These are phyloP conservation scores for Rosa hybrid DNA, from an alignment of 331 rosid genomes.

Conservation along the genomic window DNA sequence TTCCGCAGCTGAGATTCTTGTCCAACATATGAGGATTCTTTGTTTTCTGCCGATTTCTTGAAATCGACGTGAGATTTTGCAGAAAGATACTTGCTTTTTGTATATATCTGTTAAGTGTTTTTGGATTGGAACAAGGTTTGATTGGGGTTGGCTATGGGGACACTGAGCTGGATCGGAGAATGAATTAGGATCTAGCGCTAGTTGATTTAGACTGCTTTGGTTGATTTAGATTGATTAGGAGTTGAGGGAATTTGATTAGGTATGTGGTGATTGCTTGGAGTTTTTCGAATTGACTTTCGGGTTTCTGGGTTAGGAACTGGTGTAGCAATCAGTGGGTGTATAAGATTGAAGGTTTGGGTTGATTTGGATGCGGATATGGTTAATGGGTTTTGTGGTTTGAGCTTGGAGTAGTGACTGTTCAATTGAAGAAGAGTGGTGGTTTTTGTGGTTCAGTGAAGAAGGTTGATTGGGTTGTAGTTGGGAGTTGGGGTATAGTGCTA, in stretches of 20 bases:
- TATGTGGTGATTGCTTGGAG: slow-evolving; percentile 16
- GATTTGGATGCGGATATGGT: slow-evolving; percentile 12
- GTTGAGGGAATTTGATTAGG: slow-evolving; percentile 9
- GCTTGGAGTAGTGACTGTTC: slow-evolving; percentile 26
- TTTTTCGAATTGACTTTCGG: slow-evolving; percentile 24
- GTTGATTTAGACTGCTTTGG: slow-evolving; percentile 17
- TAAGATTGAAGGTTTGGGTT: neutral
- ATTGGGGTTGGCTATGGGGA: no score
- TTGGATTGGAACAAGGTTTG: neutral
- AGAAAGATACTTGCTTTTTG: slow-evolving; percentile 22
- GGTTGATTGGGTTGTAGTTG: slow-evolving; percentile 20
- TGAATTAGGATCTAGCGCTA: slow-evolving; percentile 33
- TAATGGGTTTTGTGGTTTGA: slow-evolving; percentile 10
- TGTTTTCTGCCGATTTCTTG: neutral
- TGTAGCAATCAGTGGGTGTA: slow-evolving; percentile 29
- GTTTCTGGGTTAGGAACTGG: slow-evolving; percentile 33
- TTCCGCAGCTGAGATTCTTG: neutral
- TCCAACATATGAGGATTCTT: neutral
- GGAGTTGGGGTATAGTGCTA: slow-evolving; percentile 26
- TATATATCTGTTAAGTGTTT: slow-evolving; percentile 17
- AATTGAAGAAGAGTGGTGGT: slow-evolving; percentile 20
- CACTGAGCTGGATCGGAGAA: slow-evolving; percentile 36
- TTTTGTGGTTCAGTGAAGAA: slow-evolving; percentile 20
- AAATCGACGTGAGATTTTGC: slow-evolving; percentile 13
- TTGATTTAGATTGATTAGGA: slow-evolving; percentile 5